These are phyloP conservation scores for Barbarea vulgaris DNA, from an alignment of 345 rosid species.

Conservation along the genomic window DNA sequence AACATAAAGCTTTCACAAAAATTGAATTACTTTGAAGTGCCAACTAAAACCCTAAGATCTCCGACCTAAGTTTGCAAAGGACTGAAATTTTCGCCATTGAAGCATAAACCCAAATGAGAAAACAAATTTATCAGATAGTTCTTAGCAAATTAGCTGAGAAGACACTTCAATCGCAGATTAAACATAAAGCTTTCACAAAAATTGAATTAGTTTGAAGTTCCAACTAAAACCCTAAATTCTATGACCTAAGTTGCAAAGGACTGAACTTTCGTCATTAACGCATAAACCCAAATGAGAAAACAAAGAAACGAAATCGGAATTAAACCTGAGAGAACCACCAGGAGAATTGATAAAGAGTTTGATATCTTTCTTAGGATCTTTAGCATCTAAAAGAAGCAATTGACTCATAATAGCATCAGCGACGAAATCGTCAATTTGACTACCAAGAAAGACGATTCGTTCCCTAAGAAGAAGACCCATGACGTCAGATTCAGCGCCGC, in stretches of 20 bases:
- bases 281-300: constrained; percentile 10
- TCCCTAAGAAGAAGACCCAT: constrained; percentile 87
- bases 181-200: not conserved
- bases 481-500: constrained; percentile 78
- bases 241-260: not conserved
- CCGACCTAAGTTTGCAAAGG: not conserved
- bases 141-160: not conserved
- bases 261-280: not conserved
- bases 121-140: not conserved
- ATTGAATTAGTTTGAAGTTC: not conserved
- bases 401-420: constrained; percentile 92
- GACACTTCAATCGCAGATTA: not conserved
- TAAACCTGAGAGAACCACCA: constrained; percentile 92
- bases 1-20: not conserved
- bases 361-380: constrained; percentile 86
- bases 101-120: not conserved
- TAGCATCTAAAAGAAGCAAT: constrained; percentile 84
- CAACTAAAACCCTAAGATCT: constrained; percentile 10
- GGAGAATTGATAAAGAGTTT: constrained; percentile 81
- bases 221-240: constrained; percentile 11
- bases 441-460: constrained; percentile 83
- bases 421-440: constrained; percentile 71
- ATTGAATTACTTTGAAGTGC: not conserved
- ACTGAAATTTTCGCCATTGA: not conserved
- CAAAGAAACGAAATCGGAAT: not conserved